Conservation (phyloP, 768 basidiomycete genomes). For the Mrakia frigida region DNA sequence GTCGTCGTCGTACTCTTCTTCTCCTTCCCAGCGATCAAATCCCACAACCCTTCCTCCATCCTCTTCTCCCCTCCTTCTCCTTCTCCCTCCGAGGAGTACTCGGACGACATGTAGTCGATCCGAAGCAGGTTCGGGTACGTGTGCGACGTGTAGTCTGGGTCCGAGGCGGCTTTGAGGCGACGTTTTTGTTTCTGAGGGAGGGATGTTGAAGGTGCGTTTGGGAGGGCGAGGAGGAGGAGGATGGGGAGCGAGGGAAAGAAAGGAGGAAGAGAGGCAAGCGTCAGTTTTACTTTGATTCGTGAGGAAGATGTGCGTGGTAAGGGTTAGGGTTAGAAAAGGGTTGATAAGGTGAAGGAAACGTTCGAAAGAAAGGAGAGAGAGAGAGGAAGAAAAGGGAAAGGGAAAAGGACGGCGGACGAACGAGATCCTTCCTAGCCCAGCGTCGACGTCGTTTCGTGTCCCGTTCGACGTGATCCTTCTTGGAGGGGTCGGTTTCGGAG, state of each 20-base stretch:
- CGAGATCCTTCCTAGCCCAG: conserved; percentile 10
- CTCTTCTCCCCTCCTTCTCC: not conserved
- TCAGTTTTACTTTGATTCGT: not conserved
- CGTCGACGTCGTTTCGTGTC: conserved; percentile 38
- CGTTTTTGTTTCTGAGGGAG: conserved; percentile 42
- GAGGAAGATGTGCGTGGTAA: not conserved
- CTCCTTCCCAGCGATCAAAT: not conserved
- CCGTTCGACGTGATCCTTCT: conserved; percentile 35
- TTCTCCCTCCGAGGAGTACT: conserved; percentile 13
- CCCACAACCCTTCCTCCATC: conserved; percentile 26
- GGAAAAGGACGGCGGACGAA: not conserved
- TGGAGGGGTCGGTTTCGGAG: conserved; percentile 38
- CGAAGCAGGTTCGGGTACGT: conserved; percentile 36
- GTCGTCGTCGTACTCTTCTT: not conserved
- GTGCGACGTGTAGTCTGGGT: conserved; percentile 29
- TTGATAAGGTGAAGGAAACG: no score
- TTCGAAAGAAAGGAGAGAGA: no score
- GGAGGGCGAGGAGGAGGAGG: no score
- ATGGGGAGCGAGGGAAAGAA: not conserved
- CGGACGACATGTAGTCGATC: conserved; percentile 39
- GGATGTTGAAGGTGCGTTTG: no score
- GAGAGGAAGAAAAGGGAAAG: not conserved
- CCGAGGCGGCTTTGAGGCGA: conserved; percentile 35
- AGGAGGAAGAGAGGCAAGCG: not conserved
- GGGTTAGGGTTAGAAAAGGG: not conserved